Percentiles rank a stretch among this genome's conserved stretches.
phyloP scores from a whole-genome alignment of 1,284 basidiomycete species.

The Abortiporus biennis region DNA sequence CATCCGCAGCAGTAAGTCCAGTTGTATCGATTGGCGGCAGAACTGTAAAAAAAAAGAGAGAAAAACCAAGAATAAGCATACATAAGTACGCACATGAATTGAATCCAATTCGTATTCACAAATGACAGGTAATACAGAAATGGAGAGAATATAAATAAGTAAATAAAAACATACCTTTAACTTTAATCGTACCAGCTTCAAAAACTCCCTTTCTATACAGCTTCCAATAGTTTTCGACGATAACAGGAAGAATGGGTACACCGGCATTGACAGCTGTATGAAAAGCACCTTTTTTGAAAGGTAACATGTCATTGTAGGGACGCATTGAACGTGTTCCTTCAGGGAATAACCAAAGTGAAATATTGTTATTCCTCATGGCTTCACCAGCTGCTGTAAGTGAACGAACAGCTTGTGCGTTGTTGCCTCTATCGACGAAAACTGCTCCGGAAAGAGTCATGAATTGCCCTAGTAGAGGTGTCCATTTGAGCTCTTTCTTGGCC shows the following conservation, averaged over 20 bases:
- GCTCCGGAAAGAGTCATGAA: conserved; percentile 92
- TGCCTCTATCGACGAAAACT: conserved; percentile 90
- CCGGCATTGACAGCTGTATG: conserved; percentile 90
- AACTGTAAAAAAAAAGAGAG: conserved; percentile 37
- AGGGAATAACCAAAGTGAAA: conserved; percentile 89
- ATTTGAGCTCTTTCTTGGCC: conserved; percentile 91
- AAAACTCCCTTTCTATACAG: conserved; percentile 80
- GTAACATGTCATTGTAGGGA: conserved; percentile 64
- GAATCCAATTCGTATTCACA: conserved; percentile 1
- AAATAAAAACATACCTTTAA: conserved; percentile 61
- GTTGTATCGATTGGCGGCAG: conserved; percentile 72
- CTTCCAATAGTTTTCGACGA: conserved; percentile 92
- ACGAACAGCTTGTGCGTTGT: conserved; percentile 69
- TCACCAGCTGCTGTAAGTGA: conserved; percentile 78
- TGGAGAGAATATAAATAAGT: too few species aligned
- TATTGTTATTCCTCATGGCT: conserved; percentile 69
- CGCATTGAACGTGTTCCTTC: conserved; percentile 84
- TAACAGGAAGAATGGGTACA: conserved; percentile 86
- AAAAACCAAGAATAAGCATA: too few species aligned
- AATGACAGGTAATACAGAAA: background rate
- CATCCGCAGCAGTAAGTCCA: conserved; percentile 63
- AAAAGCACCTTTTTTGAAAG: conserved; percentile 99
- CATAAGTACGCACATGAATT: conserved; percentile 8
- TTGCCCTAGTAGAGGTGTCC: conserved; percentile 82
- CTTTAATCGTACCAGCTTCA: conserved; percentile 70